Percentiles rank a stretch among this genome's conserved stretches.
phyloP scores from a whole-genome alignment of 495 filamentous ascomycete genomes.

The Cetradonia linearis region DNA sequence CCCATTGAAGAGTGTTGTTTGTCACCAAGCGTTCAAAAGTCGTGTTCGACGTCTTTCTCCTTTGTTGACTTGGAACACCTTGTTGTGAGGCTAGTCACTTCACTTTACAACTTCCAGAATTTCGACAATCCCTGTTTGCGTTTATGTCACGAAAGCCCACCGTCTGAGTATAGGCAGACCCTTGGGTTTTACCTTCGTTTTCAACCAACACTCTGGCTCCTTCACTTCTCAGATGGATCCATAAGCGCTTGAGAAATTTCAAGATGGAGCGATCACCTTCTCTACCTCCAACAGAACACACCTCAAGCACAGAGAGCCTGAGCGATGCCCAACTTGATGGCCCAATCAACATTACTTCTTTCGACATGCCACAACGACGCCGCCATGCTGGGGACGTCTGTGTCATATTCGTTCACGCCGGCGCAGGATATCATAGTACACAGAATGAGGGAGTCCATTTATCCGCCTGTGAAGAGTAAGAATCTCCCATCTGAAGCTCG shows the following conservation, averaged over 20 bases:
- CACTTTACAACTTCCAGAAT: background rate
- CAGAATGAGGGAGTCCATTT: conserved; percentile 78
- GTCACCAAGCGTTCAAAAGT: background rate
- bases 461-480: conserved; percentile 77
- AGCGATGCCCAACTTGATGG: conserved; percentile 18
- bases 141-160: background rate
- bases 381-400: conserved; percentile 37
- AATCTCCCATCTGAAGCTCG: conserved; percentile 18
- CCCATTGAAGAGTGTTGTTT: background rate
- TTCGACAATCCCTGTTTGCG: background rate
- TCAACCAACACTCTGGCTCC: conserved; percentile 6
- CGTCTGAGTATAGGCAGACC: background rate
- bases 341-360: conserved; percentile 11
- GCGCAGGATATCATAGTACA: conserved; percentile 84
- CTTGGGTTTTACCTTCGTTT: background rate
- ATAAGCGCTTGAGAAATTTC: background rate
- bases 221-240: conserved; percentile 14
- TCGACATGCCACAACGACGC: conserved; percentile 17
- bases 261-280: conserved; percentile 1
- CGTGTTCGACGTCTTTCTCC: background rate
- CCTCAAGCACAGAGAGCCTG: background rate
- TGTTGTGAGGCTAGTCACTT: background rate
- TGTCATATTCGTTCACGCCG: conserved; percentile 91
- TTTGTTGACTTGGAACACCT: background rate
- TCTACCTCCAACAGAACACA: background rate